These are phyloP conservation scores for Papiliotrema laurentii DNA, from an alignment of 1,284 basidiomycete species.

Conservation along the genomic window DNA sequence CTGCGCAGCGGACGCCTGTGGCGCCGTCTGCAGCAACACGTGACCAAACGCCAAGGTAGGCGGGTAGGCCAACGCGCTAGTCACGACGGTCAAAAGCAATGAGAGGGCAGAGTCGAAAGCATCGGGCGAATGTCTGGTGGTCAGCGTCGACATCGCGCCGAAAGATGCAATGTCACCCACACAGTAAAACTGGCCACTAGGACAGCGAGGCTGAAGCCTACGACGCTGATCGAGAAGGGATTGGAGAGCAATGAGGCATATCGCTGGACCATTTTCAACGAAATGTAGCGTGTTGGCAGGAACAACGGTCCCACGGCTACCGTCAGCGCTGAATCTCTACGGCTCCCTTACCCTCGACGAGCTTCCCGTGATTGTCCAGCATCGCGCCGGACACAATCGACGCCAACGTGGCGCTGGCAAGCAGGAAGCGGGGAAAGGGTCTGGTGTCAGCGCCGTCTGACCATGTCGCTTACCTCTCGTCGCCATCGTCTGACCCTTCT, in stretches of 20 bases:
- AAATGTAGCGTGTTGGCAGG: constrained; percentile 24
- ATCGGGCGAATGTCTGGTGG: constrained; percentile 52
- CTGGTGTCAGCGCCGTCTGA: constrained; percentile 15
- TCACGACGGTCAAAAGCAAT: constrained; percentile 64
- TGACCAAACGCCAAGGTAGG: constrained; percentile 73
- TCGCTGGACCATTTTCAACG: constrained; percentile 13
- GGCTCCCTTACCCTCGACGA: constrained; percentile 61
- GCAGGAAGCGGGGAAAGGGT: constrained; percentile 57
- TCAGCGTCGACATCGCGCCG: not conserved
- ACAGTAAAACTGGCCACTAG: constrained; percentile 36
- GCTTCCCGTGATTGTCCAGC: constrained; percentile 63
- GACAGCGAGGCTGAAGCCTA: constrained; percentile 46
- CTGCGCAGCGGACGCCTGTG: constrained; percentile 57
- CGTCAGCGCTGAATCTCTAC: not conserved
- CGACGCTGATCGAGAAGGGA: constrained; percentile 50
- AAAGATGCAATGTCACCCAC: constrained; percentile 54
- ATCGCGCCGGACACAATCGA: constrained; percentile 52
- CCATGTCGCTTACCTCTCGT: constrained; percentile 14
- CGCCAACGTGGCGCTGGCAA: constrained; percentile 52
- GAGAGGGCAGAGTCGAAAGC: constrained; percentile 71
- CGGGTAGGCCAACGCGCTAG: constrained; percentile 73
- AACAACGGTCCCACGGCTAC: constrained; percentile 39
- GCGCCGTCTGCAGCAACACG: constrained; percentile 80
- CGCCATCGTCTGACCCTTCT: constrained; percentile 11
- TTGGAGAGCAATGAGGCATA: constrained; percentile 40